Percentiles rank a stretch among this genome's conserved stretches.
These are phyloP conservation scores for Chaetothyriales sp. DNA, from an alignment of 2,329 filamentous ascomycete species.

Conservation along the genomic window DNA sequence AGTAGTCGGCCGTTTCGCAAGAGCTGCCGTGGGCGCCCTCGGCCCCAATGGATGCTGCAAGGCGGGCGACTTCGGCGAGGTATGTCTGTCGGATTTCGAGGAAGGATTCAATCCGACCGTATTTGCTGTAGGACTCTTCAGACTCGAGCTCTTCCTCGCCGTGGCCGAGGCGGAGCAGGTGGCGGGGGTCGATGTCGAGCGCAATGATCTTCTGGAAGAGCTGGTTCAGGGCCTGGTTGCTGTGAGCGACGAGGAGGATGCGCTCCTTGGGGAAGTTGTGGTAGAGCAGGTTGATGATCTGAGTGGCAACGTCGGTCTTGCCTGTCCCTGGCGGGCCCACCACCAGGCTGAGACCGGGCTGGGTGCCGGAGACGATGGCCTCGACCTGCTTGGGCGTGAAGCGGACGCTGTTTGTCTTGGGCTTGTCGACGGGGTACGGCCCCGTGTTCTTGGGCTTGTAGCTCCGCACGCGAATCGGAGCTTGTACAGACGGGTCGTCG, in stretches of 20 bases:
- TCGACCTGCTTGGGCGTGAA: conserved; percentile 87
- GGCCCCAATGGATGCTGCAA: conserved; percentile 71
- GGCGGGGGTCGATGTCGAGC: conserved; percentile 86
- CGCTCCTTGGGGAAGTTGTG: conserved; percentile 91
- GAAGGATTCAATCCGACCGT: conserved; percentile 88
- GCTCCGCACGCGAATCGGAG: conserved; percentile 62
- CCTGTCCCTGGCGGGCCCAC: conserved; percentile 92
- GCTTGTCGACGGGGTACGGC: conserved; percentile 72
- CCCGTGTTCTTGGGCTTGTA: conserved; percentile 81
- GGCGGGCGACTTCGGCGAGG: conserved; percentile 67
- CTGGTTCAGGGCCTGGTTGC: conserved; percentile 94
- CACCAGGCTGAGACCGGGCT: conserved; percentile 84
- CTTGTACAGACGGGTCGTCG: conserved; percentile 34
- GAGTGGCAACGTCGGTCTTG: conserved; percentile 97
- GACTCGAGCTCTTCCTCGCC: conserved; percentile 88
- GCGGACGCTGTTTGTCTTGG: conserved; percentile 65
- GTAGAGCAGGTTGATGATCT: conserved; percentile 98
- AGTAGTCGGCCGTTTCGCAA: conserved; percentile 93
- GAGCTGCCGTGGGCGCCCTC: conserved; percentile 91
- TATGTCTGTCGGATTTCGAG: conserved; percentile 70
- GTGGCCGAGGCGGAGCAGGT: conserved; percentile 80
- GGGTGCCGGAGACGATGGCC: conserved; percentile 82
- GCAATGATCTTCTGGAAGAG: conserved; percentile 96
- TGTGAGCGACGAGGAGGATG: conserved; percentile 85
- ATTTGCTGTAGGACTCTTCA: conserved; percentile 78